A percentile compares a stretch with the other conserved stretches of the same genome.
phyloP scores from a whole-genome alignment of 1,284 basidiomycete species.

The Austroboletus niveus region DNA sequence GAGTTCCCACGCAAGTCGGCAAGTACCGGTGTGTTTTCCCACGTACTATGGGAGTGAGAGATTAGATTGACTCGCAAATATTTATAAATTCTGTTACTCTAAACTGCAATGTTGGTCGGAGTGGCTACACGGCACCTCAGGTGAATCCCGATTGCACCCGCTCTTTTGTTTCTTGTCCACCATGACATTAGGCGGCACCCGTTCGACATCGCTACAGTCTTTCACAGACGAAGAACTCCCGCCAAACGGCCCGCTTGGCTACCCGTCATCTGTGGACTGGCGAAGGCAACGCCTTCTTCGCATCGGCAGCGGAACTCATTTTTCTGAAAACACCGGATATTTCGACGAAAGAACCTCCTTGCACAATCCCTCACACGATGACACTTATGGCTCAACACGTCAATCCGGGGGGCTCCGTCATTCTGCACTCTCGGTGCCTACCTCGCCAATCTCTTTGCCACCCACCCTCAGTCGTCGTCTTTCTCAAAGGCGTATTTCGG shows the following conservation, averaged over 20 bases:
- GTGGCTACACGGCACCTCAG: not conserved
- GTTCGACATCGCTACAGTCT: slow-evolving; percentile 24
- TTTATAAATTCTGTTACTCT: not conserved
- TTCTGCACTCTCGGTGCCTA: slow-evolving; percentile 19
- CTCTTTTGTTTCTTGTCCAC: not conserved
- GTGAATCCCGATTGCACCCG: not conserved
- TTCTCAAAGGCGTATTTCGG: slow-evolving; percentile 62
- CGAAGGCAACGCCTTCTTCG: slow-evolving; percentile 32
- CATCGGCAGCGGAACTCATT: slow-evolving; percentile 19
- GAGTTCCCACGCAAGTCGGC: too few relatives aligned
- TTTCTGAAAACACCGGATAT: slow-evolving; percentile 4
- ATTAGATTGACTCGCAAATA: too few relatives aligned
- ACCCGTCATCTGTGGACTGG: slow-evolving; percentile 32
- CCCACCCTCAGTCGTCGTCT: slow-evolving; percentile 31
- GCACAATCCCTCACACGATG: slow-evolving; percentile 1
- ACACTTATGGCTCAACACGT: slow-evolving; percentile 21
- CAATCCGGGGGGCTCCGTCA: slow-evolving; percentile 10
- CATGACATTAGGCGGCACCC: slow-evolving; percentile 9
- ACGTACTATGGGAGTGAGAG: too few relatives aligned
- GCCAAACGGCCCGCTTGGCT: slow-evolving; percentile 26
- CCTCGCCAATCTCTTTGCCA: slow-evolving; percentile 14
- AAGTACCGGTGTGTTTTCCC: too few relatives aligned
- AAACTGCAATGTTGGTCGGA: not conserved
- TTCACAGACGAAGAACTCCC: slow-evolving; percentile 10
- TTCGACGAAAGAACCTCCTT: slow-evolving; percentile 22